Evolutionary conservation across 2,329 filamentous ascomycete genomes (phyloP).

Genomic region (Kalaharituber pfeilii): DNA sequence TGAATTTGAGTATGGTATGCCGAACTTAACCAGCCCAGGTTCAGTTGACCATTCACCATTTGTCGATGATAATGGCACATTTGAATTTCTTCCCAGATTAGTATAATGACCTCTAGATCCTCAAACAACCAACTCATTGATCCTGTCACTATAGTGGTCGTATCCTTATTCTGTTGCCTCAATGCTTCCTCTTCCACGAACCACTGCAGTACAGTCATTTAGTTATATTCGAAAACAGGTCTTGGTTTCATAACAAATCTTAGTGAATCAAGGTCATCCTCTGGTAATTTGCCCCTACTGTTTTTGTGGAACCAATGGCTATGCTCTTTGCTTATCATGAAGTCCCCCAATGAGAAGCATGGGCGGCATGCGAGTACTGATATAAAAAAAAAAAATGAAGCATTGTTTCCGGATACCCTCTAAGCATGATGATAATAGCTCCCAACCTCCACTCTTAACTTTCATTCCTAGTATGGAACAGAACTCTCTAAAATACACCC

Average conservation of each 20-base stretch:
- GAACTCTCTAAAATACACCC: background rate
- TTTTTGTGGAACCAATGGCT: background rate
- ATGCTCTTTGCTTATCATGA: background rate
- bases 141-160: background rate
- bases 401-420: background rate
- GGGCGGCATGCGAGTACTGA: too few relatives aligned
- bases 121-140: background rate
- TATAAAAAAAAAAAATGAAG: too few relatives aligned
- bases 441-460: background rate
- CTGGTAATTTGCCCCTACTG: background rate
- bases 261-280: background rate
- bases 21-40: background rate
- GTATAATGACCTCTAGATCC: background rate
- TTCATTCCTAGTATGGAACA: background rate
- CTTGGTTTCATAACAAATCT: background rate
- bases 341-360: background rate
- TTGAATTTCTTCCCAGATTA: background rate
- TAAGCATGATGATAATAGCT: background rate
- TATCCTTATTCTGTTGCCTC: background rate
- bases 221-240: background rate
- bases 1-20: slow-evolving; percentile 9
- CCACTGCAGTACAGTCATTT: background rate
- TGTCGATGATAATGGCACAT: background rate
- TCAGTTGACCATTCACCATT: background rate
- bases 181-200: background rate